Base-by-base conservation (phyloP, 305 asterid species). In the Fraxinus floribunda region DNA sequence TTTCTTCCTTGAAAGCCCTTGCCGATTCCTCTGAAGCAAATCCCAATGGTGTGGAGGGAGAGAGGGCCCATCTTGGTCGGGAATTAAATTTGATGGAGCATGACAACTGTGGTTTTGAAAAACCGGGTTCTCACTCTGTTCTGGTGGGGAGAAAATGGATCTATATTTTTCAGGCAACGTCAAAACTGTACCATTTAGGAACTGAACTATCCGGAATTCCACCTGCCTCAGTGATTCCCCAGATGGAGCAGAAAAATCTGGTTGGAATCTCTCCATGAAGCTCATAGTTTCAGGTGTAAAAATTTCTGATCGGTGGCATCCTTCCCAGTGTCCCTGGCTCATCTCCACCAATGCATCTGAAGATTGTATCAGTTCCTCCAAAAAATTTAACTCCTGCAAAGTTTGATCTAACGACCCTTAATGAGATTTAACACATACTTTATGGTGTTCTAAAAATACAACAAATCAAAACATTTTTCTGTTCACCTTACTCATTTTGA, bases 311-410 rank as follows among this genome's bases (percentile, higher is more conserved):
- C 91, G 88, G 78, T 92, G 97, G 89, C 98, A 94, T 34, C 98
- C 98, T 86, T 96, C 99, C 98, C 98, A 94, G 86, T 89, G 94
- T 66, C 99, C 98, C 80, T 93, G 95, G 88, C 98, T 94, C 98
- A 94, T 94, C 85, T 94, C 98, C 74, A 82, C 68, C 29, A 94
- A 90, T 20, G 96, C 97, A 57, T 96, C 98, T 0, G 95, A 90
- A 64, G 96, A 85, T 74, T 92, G 97, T 88, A 96, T 90, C 66
- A 89, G 92, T 83, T 94, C 97, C 86, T 94, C 98, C 1, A 94
- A 76, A 85, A 94, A 86, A 84, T 91, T 90, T 86, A 96, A 83
- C 82, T 96, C 99, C 99, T 94, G 89, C 90, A 90, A 44, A 85
- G 64, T 83, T 84, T 78, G 32, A 85, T 77, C 73, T 22, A 29